Percentiles rank a stretch among this genome's conserved stretches.
Conservation (phyloP, 192 early-diverging fungal species). For the Diversispora epigaea region DNA sequence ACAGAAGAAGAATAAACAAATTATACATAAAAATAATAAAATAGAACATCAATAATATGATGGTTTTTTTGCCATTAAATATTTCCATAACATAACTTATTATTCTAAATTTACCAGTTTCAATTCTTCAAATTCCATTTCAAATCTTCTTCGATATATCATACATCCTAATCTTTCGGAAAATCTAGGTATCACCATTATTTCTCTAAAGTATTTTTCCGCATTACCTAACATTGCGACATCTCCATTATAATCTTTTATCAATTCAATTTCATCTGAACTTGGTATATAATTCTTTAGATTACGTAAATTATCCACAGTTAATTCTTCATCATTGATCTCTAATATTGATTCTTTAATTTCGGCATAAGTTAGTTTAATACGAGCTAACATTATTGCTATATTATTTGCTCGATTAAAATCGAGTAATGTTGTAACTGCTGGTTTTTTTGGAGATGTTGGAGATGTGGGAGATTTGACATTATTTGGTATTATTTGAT, state of each 20-base stretch:
- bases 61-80: no score
- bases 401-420: slow-evolving; percentile 61
- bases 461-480: slow-evolving; percentile 4
- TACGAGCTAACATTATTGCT: slow-evolving; percentile 57
- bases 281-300: slow-evolving; percentile 58
- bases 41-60: not conserved
- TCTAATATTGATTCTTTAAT: slow-evolving; percentile 55
- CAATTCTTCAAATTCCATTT: slow-evolving; percentile 50
- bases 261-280: slow-evolving; percentile 52
- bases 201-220: slow-evolving; percentile 53
- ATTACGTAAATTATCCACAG: slow-evolving; percentile 51
- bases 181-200: slow-evolving; percentile 53
- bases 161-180: slow-evolving; percentile 52
- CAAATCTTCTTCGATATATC: slow-evolving; percentile 54
- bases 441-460: slow-evolving; percentile 37
- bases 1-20: not conserved
- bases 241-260: slow-evolving; percentile 53
- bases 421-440: slow-evolving; percentile 47
- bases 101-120: slow-evolving; percentile 39
- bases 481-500: not conserved
- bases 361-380: slow-evolving; percentile 53
- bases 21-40: not conserved
- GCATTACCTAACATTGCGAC: slow-evolving; percentile 51
- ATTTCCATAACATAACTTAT: not conserved
- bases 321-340: slow-evolving; percentile 52